Base-by-base conservation (phyloP, 2,329 filamentous ascomycete species). In the Calonectria leucothoes region DNA sequence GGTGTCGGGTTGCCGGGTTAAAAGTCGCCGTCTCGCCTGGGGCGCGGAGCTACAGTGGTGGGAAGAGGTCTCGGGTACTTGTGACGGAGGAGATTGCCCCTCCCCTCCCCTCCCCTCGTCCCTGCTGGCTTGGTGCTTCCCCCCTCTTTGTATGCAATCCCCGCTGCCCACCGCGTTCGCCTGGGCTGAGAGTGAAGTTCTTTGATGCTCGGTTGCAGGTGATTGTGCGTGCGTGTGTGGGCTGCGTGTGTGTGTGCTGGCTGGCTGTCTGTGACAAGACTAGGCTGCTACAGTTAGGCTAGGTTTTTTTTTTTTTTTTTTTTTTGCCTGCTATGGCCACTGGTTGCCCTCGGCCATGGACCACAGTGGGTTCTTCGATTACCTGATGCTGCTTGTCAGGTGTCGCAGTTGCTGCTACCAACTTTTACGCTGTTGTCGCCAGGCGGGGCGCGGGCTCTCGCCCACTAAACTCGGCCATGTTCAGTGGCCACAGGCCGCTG, bases 1-100 rank as follows among this genome's bases (percentile, higher is more conserved):
- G 70, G 70, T 67, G 64, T 64, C 55, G 70, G 70, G 70, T 65
- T 69, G 70, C 70, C 57, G 70, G 70, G 70, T 51, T 57, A 59
- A 65, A 72, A 49, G 65, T 68, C 70, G 57, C 70, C 57, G 65
- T 45, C 25, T 68, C 65, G 39, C 64, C 57, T 33, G 37, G 29
- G 57, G 65, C 65, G 70, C 37, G 37, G 57, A 31, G 8, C 49
- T 59, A 31, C 23, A 27, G 64, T 35, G 52, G 55, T 45, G 55
- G 33, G 55, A 35, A 33, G 39, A 65, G 55, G 65, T 72, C 65
- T 55, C 39, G 48, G 65, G 70, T 68, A 72, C 57, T 66, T 71
- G 70, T 65, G 65, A 71, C 45, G 55, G 57, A 45, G 52, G 45
- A 61, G 57, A 52, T 45, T 70, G 59, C 68, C 68, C 68, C 68